Percentiles rank a stretch among this genome's conserved stretches.
These are phyloP conservation scores for Lathyrus aphaca DNA, from an alignment of 306 rosid genomes.

Conservation along the genomic window DNA sequence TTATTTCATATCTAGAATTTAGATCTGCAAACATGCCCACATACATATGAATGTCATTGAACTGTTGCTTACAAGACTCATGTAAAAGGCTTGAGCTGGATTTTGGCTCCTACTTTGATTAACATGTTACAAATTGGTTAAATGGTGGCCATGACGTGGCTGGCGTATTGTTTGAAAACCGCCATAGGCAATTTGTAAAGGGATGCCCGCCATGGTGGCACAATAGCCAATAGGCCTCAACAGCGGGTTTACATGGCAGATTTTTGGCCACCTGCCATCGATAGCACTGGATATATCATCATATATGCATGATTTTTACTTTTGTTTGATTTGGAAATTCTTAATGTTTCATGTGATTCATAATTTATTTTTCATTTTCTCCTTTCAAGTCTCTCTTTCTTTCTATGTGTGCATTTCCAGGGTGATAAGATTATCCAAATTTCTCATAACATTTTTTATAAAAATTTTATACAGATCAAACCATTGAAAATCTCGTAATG, in stretches of 20 bases:
- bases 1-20: constrained; percentile 24
- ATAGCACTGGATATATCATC: background rate
- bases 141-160: background rate
- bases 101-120: constrained; percentile 29
- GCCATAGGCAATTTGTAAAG: background rate
- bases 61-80: constrained; percentile 28
- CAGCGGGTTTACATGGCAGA: background rate
- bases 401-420: constrained; percentile 4
- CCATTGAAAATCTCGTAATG: constrained; percentile 69
- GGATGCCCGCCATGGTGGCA: background rate
- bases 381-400: constrained; percentile 1
- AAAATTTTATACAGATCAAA: constrained; percentile 65
- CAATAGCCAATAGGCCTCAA: background rate
- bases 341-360: constrained; percentile 24
- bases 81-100: constrained; percentile 20
- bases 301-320: background rate
- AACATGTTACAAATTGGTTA: background rate
- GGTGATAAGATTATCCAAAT: constrained; percentile 7
- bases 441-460: constrained; percentile 6
- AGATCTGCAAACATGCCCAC: constrained; percentile 5
- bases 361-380: constrained; percentile 18
- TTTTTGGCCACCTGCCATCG: background rate
- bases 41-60: constrained; percentile 11
- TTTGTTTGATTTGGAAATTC: constrained; percentile 25
- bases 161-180: background rate